Percentiles rank a stretch among this genome's conserved stretches.
Conservation (phyloP, 1,139 yeast genomes). For the Zygosaccharomyces pseudobailii region DNA sequence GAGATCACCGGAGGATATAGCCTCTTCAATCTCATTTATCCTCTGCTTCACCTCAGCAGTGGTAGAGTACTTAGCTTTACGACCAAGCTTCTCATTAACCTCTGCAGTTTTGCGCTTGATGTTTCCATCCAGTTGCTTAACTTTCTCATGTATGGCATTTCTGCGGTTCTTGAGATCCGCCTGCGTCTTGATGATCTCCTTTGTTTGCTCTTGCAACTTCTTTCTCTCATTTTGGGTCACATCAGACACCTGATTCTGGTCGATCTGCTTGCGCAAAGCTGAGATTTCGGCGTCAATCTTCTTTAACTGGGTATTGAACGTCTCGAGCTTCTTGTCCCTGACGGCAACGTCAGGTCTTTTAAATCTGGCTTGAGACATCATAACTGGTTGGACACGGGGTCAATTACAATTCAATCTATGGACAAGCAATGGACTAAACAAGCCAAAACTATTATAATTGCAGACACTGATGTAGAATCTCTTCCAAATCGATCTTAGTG, state of each 20-base stretch:
- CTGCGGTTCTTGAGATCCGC: conserved; percentile 67
- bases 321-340: conserved; percentile 55
- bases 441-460: not conserved
- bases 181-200: conserved; percentile 62
- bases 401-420: not conserved
- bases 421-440: not conserved
- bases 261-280: conserved; percentile 34
- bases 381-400: not conserved
- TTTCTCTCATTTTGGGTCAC: conserved; percentile 51
- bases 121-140: conserved; percentile 63
- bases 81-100: conserved; percentile 44
- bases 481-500: conserved; percentile 1
- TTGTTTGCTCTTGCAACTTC: conserved; percentile 60
- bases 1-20: conserved; percentile 74
- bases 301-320: conserved; percentile 63
- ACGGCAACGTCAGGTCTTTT: conserved; percentile 69
- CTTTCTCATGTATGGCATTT: conserved; percentile 62
- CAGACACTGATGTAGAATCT: not conserved
- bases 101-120: conserved; percentile 77
- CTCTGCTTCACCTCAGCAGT: conserved; percentile 76
- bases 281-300: conserved; percentile 50
- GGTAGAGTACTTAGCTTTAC: conserved; percentile 55
- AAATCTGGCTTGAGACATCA: conserved; percentile 38
- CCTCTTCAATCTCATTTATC: conserved; percentile 63
- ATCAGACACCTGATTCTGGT: conserved; percentile 38